Evolutionary conservation across 345 rosid species (phyloP).

Genomic region (Aegle marmelos): DNA sequence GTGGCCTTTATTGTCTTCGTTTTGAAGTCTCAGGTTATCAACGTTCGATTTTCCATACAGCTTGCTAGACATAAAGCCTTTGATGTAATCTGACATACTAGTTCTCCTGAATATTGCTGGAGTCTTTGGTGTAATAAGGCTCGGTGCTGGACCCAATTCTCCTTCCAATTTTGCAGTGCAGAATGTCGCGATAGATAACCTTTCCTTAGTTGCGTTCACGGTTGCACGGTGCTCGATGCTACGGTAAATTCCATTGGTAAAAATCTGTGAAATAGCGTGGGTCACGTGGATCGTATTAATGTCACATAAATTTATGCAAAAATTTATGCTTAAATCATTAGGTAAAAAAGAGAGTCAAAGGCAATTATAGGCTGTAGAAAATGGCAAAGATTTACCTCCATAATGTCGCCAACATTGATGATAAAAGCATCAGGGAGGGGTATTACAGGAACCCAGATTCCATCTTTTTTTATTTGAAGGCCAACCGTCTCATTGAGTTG

Average conservation of each 20-base stretch:
- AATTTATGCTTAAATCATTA: neutral
- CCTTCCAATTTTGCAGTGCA: neutral
- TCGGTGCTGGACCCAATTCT: neutral
- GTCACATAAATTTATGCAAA: accelerated
- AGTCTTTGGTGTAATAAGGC: neutral
- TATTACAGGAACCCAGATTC: neutral
- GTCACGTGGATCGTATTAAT: too few species aligned
- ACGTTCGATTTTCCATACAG: neutral
- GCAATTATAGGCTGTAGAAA: neutral
- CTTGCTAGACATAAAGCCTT: neutral
- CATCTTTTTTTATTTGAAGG: neutral
- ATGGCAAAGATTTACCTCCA: neutral
- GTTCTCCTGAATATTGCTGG: neutral
- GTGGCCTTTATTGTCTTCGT: neutral
- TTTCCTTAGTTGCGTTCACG: neutral
- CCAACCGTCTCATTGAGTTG: neutral
- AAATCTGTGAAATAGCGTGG: neutral
- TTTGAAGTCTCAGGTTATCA: neutral
- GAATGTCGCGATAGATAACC: neutral
- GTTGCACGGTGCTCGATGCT: neutral
- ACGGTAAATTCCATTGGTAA: neutral
- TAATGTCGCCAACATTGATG: neutral
- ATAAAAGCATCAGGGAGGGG: neutral
- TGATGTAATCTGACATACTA: neutral
- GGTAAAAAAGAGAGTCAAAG: too few species aligned